Percentiles rank a stretch among this genome's conserved stretches.
Evolutionary conservation across 345 rosid genomes (phyloP).

Genomic region (Streptanthus diversifolius): DNA sequence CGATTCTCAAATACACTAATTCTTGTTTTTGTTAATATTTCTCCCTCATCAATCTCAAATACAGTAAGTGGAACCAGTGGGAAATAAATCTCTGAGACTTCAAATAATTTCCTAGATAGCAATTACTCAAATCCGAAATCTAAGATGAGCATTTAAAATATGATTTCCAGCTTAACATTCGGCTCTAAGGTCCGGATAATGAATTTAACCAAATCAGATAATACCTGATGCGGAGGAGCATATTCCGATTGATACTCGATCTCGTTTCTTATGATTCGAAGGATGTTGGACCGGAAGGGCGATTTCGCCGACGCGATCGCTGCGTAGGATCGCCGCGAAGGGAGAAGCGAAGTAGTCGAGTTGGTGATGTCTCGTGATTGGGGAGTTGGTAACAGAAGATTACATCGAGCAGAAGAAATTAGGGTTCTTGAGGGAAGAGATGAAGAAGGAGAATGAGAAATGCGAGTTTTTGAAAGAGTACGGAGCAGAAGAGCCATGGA

Average conservation of each 20-base stretch:
- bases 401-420: neutral
- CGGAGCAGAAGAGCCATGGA: slow-evolving; percentile 37
- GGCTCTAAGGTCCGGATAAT: neutral
- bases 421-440: slow-evolving; percentile 22
- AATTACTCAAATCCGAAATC: neutral
- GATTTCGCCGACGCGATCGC: slow-evolving; percentile 31
- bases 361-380: slow-evolving; percentile 19
- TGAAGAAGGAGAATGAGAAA: neutral
- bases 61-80: too few relatives aligned
- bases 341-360: slow-evolving; percentile 11
- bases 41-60: neutral
- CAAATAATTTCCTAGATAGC: too few relatives aligned
- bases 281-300: slow-evolving; percentile 55
- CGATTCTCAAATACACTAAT: neutral
- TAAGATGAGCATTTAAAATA: neutral
- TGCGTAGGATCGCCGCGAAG: slow-evolving; percentile 26
- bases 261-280: slow-evolving; percentile 58
- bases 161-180: neutral
- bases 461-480: slow-evolving; percentile 14
- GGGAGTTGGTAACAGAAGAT: neutral
- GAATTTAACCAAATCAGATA: neutral
- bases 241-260: slow-evolving; percentile 57
- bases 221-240: slow-evolving; percentile 61
- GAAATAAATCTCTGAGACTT: too few relatives aligned
- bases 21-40: neutral